Base-by-base conservation (phyloP, 805 yeast species). In the Groenewaldozyma tartarivorans region DNA sequence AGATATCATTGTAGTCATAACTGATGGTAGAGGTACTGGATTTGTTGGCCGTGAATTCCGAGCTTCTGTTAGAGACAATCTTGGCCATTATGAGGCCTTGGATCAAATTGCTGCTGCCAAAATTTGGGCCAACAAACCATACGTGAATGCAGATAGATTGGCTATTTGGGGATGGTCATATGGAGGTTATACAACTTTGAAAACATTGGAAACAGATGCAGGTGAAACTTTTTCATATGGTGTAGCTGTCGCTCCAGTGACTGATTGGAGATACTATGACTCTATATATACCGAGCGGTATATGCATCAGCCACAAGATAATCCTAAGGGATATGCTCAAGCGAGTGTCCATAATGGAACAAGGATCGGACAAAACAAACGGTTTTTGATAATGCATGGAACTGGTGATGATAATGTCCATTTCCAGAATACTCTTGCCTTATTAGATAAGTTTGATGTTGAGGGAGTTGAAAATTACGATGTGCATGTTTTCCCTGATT, bases 161-260 rank as follows among this genome's bases (percentile, higher is more conserved):
- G 94, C 95, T 0, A 75, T 90, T 41, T 92, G 96, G 90, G 98
- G 98, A 5, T 92, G 98, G 98, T 83, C 95, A 18, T 92, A 90
- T 57, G 98, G 98, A 36, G 98, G 97, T 0, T 92, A 76, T 57
- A 72, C 86, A 70, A 87, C 98, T 0, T 70, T 92, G 51, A 92
- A 88, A 62, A 81, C 94, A 0, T 64, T 92, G 36, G 97, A 92
- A 61, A 68, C 69, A 18, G 97, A 92, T 60, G 69, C 68, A 2
- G 85, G 86, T 15, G 64, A 74, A 29, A 74, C 77, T 13, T 88
- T 92, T 69, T 75, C 75, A 43, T 92, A 78, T 58, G 97, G 97
- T 6, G 77, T 87, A 72, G 80, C 97, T 0, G 97, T 92, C 19
- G 98, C 98, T 0, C 98, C 98, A 1, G 98, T 92, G 2, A 92